Evolutionary conservation across 768 basidiomycete species (phyloP).

Genomic region (Gymnopilus junonius): DNA sequence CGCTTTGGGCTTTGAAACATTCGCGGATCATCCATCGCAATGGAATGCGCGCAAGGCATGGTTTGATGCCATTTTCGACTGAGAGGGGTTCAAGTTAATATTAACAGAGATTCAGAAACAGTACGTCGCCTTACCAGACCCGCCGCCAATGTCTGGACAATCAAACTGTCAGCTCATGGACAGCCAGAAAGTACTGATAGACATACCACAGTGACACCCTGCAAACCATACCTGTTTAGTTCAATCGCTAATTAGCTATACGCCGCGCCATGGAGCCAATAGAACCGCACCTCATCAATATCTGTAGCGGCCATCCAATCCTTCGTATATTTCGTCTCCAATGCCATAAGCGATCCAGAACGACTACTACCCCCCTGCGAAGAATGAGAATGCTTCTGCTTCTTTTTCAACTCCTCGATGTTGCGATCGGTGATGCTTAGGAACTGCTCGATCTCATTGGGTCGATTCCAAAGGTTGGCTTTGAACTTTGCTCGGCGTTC

Average conservation of each 20-base stretch:
- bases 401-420: conserved; percentile 7
- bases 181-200: too few relatives aligned
- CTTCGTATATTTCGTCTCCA: conserved; percentile 33
- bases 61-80: conserved; percentile 42
- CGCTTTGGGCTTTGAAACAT: conserved; percentile 58
- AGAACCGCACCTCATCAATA: conserved; percentile 51
- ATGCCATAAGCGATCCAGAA: conserved; percentile 11
- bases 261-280: conserved; percentile 13
- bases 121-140: conserved; percentile 34
- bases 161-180: too few relatives aligned
- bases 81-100: background rate
- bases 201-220: conserved; percentile 49
- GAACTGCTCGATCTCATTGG: conserved; percentile 25
- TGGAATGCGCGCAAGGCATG: conserved; percentile 53
- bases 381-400: conserved; percentile 5
- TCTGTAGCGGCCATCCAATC: conserved; percentile 30
- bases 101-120: background rate
- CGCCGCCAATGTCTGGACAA: conserved; percentile 63
- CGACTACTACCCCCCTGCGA: background rate
- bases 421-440: conserved; percentile 27
- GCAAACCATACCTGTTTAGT: conserved; percentile 34
- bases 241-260: background rate
- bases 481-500: conserved; percentile 49
- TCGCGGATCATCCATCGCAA: conserved; percentile 76
- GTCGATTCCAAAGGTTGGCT: conserved; percentile 47